Percentiles rank a stretch among this genome's conserved stretches.
These are phyloP conservation scores for Phytophthora vignae DNA, from an alignment of 352 stramenopile species.

Conservation along the genomic window DNA sequence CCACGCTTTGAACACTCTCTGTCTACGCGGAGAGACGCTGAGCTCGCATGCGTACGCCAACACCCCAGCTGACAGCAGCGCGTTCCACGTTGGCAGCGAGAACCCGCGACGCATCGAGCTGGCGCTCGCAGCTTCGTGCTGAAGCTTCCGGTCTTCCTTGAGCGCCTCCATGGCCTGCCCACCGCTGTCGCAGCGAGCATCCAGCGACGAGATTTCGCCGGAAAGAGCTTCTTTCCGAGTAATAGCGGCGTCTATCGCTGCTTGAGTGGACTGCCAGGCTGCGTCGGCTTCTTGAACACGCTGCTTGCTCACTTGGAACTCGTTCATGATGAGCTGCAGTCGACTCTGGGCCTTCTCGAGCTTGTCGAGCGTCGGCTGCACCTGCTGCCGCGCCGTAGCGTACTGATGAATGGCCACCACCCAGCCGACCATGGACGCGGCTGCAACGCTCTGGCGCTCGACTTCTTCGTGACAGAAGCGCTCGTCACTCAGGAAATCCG, in stretches of 20 bases:
- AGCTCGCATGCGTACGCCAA: constrained; percentile 49
- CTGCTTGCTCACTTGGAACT: constrained; percentile 75
- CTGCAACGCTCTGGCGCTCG: constrained; percentile 79
- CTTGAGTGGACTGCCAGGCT: constrained; percentile 34
- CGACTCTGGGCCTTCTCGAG: constrained; percentile 64
- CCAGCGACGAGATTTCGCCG: constrained; percentile 42
- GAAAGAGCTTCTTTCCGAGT: constrained; percentile 39
- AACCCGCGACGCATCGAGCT: constrained; percentile 30
- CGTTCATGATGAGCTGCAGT: constrained; percentile 62
- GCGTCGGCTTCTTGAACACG: constrained; percentile 62
- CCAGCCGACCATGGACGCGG: constrained; percentile 82
- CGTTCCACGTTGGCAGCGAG: constrained; percentile 59
- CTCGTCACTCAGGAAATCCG: constrained; percentile 58
- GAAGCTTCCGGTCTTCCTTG: constrained; percentile 38
- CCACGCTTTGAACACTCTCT: constrained; percentile 29
- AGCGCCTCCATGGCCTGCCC: constrained; percentile 47
- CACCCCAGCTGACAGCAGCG: constrained; percentile 52
- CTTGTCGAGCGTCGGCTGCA: constrained; percentile 74
- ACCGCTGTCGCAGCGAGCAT: constrained; percentile 40
- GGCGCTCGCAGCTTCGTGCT: constrained; percentile 22
- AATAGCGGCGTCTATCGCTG: constrained; percentile 32
- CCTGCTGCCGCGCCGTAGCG: constrained; percentile 47
- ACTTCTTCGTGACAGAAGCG: constrained; percentile 74
- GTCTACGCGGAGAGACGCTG: constrained; percentile 1
- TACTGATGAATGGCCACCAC: constrained; percentile 78